A percentile compares a stretch with the other conserved stretches of the same genome.
phyloP scores from a whole-genome alignment of 805 yeast species.

The Candida ortonii region DNA sequence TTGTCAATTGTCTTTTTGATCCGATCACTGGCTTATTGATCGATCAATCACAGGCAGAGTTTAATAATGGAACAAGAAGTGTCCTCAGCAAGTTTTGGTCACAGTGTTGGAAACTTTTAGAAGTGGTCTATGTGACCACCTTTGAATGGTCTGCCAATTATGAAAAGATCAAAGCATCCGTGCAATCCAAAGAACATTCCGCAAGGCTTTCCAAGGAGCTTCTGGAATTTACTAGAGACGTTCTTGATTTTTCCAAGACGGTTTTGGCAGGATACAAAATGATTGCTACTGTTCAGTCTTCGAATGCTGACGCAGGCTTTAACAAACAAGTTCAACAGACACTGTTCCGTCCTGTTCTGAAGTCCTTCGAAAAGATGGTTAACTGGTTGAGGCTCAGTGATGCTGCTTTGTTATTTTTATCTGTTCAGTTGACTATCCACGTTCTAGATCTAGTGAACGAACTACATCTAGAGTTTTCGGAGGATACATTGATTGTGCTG shows the following conservation, averaged over 20 bases:
- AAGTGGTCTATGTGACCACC: conserved; percentile 64
- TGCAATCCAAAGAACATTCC: conserved; percentile 19
- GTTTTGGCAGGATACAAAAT: conserved; percentile 64
- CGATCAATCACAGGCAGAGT: conserved; percentile 3
- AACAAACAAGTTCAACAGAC: conserved; percentile 21
- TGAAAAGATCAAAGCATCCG: conserved; percentile 25
- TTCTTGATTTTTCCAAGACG: conserved; percentile 70
- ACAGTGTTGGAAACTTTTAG: conserved; percentile 67
- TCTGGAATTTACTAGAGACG: conserved; percentile 78
- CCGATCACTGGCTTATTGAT: conserved; percentile 59
- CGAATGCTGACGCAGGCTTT: conserved; percentile 17
- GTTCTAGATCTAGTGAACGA: conserved; percentile 65
- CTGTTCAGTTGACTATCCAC: conserved; percentile 66
- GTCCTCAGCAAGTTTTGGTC: conserved; percentile 57
- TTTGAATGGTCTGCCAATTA: conserved; percentile 64
- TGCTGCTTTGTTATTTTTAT: conserved; percentile 63
- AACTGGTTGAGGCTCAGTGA: conserved; percentile 86
- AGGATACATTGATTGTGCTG: conserved; percentile 49
- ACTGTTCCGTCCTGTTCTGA: conserved; percentile 53
- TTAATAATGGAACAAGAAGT: conserved; percentile 15
- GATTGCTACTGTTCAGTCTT: conserved; percentile 25
- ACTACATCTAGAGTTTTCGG: conserved; percentile 49
- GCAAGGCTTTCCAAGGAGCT: conserved; percentile 25
- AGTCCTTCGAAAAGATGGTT: conserved; percentile 64
- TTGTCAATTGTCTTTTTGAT: conserved; percentile 58